Evolutionary conservation across 345 rosid species (phyloP), one percentile per base, ranked within the genome.

Genomic region (Aquilaria sinensis): DNA sequence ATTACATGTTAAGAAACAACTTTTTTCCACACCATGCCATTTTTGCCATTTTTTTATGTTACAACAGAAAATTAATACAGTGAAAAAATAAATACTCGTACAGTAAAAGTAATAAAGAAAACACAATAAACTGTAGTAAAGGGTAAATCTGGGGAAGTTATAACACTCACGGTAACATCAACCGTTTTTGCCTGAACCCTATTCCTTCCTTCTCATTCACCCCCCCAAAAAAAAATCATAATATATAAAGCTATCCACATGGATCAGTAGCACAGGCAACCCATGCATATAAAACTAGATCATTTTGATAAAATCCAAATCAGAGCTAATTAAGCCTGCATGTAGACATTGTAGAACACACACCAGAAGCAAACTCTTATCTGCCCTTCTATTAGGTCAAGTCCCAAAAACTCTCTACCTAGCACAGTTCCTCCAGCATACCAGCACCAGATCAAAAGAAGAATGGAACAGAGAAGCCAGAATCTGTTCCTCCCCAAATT

Each of bases 381-480:
- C 51, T 32, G 23, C 31, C 29, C 3, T 52, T 57, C 56, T 15
- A 12, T 51, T 33, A 63, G 64, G 10, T 47, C 14, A 59, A 34
- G 43, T 51, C 57, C 53, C 46, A 7, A 31, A 1, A 2, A 5
- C 47, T 6, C 4, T 33, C 12, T 51, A 13, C 10, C 43, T 3
- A 37, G 7, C 43, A 37, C 7, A 1, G 43, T 37, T 37, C 5
- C 43, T 23, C 43, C 43, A 4, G 7, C 43, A 5, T 37, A 0
- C 43, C 8, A 9, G 43, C 3, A 37, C 5, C 59, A 31, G 5
- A 43, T 5, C 69, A 53, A 67, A 51, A 58, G 23, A 57, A 61
- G 43, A 46, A 70, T 74, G 78, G 65, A 61, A 68, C 65, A 57
- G 61, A 51, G 15, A 16, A 67, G 41, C 9, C 57, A 52, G 47